These are phyloP conservation scores for Gossypium trilobum DNA, from an alignment of 441 rosid species.

Conservation along the genomic window DNA sequence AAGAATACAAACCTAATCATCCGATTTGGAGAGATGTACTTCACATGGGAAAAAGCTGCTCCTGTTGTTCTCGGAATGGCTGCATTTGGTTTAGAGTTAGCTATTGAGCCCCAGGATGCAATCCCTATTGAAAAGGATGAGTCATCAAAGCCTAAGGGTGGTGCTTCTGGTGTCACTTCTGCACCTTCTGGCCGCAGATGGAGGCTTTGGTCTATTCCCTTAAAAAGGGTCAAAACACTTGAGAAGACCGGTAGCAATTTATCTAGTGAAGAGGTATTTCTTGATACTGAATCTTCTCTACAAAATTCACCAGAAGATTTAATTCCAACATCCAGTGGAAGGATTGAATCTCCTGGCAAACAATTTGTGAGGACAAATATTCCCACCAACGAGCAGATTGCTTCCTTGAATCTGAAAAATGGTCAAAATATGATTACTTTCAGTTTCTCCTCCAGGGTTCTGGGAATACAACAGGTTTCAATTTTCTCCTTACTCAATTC, in stretches of 20 bases:
- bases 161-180: conserved; percentile 32
- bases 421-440: conserved; percentile 78
- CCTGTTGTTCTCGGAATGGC: background rate
- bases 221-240: conserved; percentile 66
- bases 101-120: conserved; percentile 46
- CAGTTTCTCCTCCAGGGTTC: conserved; percentile 81
- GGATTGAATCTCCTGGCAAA: conserved; percentile 46
- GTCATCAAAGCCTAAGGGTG: conserved; percentile 27
- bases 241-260: conserved; percentile 52
- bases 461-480: conserved; percentile 74
- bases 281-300: conserved; percentile 58
- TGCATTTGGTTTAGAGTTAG: conserved; percentile 40
- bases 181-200: conserved; percentile 53
- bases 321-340: conserved; percentile 23
- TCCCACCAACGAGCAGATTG: conserved; percentile 76
- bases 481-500: conserved; percentile 11
- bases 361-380: conserved; percentile 63
- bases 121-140: conserved; percentile 53
- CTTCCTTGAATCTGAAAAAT: conserved; percentile 76
- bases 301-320: conserved; percentile 32
- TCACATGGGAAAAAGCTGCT: conserved; percentile 4
- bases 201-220: conserved; percentile 80
- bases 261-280: conserved; percentile 66
- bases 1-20: background rate
- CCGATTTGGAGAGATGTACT: background rate